phyloP scores from a whole-genome alignment of 108 stramenopile species.

The Phaeodactylum tricornutum region DNA sequence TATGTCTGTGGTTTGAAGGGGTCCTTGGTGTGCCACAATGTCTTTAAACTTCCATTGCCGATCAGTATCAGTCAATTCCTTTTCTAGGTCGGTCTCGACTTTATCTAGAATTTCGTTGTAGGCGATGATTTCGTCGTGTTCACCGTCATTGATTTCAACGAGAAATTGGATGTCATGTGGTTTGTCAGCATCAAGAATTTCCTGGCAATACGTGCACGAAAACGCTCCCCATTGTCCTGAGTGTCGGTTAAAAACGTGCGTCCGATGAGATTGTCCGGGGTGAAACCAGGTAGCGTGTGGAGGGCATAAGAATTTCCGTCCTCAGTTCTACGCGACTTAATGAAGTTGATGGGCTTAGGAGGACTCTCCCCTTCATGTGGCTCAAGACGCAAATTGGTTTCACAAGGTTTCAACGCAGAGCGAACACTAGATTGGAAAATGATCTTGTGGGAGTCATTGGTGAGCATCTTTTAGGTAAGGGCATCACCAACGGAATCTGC shows the following conservation, averaged over 20 bases:
- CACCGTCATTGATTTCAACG: background rate
- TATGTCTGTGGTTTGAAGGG: conserved; percentile 1
- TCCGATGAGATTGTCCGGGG: no score
- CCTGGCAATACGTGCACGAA: background rate
- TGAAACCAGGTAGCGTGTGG: no score
- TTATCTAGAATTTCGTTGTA: background rate
- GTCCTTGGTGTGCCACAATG: conserved; percentile 9
- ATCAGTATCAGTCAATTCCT: background rate
- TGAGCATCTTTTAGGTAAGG: conserved; percentile 14
- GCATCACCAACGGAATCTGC: conserved; percentile 20
- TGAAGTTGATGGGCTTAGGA: no score
- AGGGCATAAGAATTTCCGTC: no score
- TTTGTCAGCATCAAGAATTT: background rate
- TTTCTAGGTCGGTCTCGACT: background rate
- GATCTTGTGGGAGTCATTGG: background rate
- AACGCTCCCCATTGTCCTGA: background rate
- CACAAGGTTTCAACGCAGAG: background rate
- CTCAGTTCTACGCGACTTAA: no score
- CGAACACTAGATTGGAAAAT: conserved; percentile 14
- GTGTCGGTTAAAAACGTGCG: no score
- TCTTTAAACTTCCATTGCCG: conserved; percentile 1
- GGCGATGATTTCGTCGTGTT: background rate
- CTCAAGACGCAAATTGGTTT: no score
- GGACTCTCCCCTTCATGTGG: no score
- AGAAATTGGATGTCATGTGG: background rate